Conservation (phyloP, 2,329 filamentous ascomycete genomes). For the Calonectria fujianensis region DNA sequence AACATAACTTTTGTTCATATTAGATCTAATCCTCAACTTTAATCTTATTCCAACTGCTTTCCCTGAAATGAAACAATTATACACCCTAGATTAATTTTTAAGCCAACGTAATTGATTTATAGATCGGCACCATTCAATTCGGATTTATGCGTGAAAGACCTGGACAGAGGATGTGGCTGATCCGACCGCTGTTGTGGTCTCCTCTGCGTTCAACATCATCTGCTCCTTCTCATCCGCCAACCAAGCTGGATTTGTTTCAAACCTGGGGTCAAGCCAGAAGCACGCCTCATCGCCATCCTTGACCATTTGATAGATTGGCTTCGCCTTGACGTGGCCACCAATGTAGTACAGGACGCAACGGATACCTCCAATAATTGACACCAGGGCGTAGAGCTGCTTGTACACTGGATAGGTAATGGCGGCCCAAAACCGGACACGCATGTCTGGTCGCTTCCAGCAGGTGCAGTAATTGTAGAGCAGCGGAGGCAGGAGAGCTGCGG, state of each 20-base stretch:
- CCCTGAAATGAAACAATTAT: too few species aligned
- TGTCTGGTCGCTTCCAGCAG: slow-evolving; percentile 29
- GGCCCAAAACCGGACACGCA: slow-evolving; percentile 28
- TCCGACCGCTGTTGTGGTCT: not conserved
- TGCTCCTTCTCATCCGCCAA: slow-evolving; percentile 38
- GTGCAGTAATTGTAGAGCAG: slow-evolving; percentile 40
- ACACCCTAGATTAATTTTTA: not conserved
- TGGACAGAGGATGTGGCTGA: slow-evolving; percentile 19
- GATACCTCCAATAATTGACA: slow-evolving; percentile 36
- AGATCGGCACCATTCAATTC: too few species aligned
- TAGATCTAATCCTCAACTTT: slow-evolving; percentile 4
- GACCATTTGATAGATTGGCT: slow-evolving; percentile 36
- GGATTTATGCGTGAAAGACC: not conserved
- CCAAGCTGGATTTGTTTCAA: slow-evolving; percentile 39
- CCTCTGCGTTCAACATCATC: slow-evolving; percentile 2
- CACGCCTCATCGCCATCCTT: slow-evolving; percentile 36
- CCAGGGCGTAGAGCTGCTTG: slow-evolving; percentile 39
- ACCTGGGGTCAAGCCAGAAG: slow-evolving; percentile 38
- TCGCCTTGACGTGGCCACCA: slow-evolving; percentile 37
- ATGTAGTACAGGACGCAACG: slow-evolving; percentile 38
- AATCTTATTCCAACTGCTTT: not conserved
- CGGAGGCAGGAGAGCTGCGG: slow-evolving; percentile 21
- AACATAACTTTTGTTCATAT: not conserved
- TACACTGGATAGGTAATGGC: slow-evolving; percentile 36
- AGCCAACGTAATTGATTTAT: not conserved